Conservation (phyloP, 1,284 basidiomycete species). For the Megacollybia platyphylla region DNA sequence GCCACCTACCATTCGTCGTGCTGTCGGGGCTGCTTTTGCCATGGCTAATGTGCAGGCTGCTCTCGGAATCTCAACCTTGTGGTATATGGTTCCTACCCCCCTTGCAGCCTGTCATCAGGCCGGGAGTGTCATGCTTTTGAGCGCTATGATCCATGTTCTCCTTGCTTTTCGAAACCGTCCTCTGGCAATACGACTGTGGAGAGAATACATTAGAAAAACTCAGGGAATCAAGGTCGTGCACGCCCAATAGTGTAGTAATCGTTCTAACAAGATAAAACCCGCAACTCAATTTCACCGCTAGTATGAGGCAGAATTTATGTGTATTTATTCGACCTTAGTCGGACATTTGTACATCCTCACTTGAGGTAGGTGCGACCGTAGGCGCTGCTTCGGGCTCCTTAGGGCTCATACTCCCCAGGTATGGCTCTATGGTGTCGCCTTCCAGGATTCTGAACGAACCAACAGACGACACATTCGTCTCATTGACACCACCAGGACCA, state of each 20-base stretch:
- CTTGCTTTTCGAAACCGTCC: slow-evolving; percentile 66
- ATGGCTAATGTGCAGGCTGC: slow-evolving; percentile 82
- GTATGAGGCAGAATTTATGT: slow-evolving; percentile 5
- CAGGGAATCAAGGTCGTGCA: background rate
- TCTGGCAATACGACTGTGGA: slow-evolving; percentile 53
- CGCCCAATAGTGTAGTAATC: background rate
- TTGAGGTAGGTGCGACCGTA: slow-evolving; percentile 22
- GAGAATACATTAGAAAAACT: slow-evolving; percentile 14
- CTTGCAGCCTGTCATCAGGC: slow-evolving; percentile 93
- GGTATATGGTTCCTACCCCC: slow-evolving; percentile 90
- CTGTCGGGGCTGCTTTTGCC: slow-evolving; percentile 60
- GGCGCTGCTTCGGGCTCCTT: slow-evolving; percentile 38
- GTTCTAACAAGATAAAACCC: background rate
- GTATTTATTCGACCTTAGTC: slow-evolving; percentile 27
- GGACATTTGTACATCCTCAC: slow-evolving; percentile 71
- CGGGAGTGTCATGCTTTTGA: slow-evolving; percentile 82
- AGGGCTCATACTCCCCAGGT: slow-evolving; percentile 59
- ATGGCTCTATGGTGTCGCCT: slow-evolving; percentile 58
- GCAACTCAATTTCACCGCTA: background rate
- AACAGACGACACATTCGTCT: slow-evolving; percentile 33
- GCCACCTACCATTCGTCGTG: slow-evolving; percentile 48
- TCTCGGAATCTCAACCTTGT: slow-evolving; percentile 83
- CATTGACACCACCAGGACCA: slow-evolving; percentile 51
- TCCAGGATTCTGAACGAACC: slow-evolving; percentile 73
- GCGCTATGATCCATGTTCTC: slow-evolving; percentile 71